phyloP scores from a whole-genome alignment of 2,329 filamentous ascomycete genomes.

The Aspergillus sojae region DNA sequence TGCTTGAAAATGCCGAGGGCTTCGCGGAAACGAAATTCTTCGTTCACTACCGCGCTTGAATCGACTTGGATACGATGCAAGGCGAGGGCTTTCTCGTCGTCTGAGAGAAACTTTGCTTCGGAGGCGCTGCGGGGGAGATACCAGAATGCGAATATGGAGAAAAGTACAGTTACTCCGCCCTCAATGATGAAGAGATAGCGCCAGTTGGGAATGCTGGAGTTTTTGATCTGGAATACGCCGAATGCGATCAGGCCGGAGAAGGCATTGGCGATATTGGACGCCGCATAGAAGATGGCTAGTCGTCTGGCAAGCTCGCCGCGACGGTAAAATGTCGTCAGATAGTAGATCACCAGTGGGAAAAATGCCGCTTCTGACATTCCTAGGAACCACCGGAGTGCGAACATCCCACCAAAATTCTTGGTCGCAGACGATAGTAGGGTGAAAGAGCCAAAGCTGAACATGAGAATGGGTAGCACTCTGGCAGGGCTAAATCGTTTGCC shows the following conservation, averaged over 20 bases:
- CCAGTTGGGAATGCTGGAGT: conserved; percentile 52
- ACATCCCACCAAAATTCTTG: conserved; percentile 65
- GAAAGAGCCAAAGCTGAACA: conserved; percentile 68
- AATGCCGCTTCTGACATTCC: conserved; percentile 70
- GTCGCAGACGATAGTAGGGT: conserved; percentile 62
- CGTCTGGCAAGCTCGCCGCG: conserved; percentile 71
- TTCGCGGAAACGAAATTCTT: conserved; percentile 56
- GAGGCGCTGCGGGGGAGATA: conserved; percentile 69
- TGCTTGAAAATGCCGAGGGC: conserved; percentile 57
- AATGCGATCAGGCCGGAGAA: conserved; percentile 64
- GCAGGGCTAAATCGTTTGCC: conserved; percentile 70
- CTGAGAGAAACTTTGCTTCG: conserved; percentile 66
- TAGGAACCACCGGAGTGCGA: conserved; percentile 70
- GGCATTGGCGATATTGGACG: conserved; percentile 71
- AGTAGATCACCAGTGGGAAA: conserved; percentile 70
- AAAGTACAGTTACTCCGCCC: conserved; percentile 61
- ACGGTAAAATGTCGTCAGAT: conserved; percentile 68
- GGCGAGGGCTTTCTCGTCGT: conserved; percentile 68
- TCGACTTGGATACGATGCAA: conserved; percentile 76
- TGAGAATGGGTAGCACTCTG: conserved; percentile 66
- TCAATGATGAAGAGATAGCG: conserved; percentile 61
- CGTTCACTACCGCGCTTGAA: conserved; percentile 65
- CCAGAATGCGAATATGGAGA: conserved; percentile 66
- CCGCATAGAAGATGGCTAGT: conserved; percentile 74
- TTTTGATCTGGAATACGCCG: conserved; percentile 62